Evolutionary conservation across 2,329 filamentous ascomycete genomes (phyloP).

Genomic region (Mycosphaerelloides madeirae): DNA sequence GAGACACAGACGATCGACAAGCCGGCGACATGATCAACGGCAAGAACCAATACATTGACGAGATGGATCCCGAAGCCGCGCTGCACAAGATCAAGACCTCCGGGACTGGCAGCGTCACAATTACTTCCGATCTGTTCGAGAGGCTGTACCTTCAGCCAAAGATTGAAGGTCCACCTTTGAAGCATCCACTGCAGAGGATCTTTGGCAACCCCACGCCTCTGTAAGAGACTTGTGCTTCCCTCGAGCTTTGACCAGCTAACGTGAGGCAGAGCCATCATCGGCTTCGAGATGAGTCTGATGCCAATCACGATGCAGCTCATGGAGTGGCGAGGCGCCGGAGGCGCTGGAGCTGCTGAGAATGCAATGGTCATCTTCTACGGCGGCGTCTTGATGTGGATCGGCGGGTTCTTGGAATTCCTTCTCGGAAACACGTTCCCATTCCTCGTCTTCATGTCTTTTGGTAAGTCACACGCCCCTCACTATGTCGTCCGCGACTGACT

Average conservation of each 20-base stretch:
- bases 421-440: slow-evolving; percentile 23
- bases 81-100: slow-evolving; percentile 17
- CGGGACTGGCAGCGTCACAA: slow-evolving; percentile 19
- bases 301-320: slow-evolving; percentile 21
- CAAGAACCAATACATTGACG: slow-evolving; percentile 6
- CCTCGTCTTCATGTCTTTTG: slow-evolving; percentile 20
- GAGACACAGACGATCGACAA: slow-evolving; percentile 2
- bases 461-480: slow-evolving; percentile 1
- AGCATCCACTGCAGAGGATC: slow-evolving; percentile 21
- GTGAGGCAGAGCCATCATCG: slow-evolving; percentile 12
- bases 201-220: slow-evolving; percentile 20
- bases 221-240: slow-evolving; percentile 3
- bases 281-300: slow-evolving; percentile 21
- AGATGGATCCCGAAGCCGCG: slow-evolving; percentile 12
- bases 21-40: slow-evolving; percentile 8
- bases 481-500: slow-evolving; percentile 1
- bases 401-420: slow-evolving; percentile 17
- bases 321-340: slow-evolving; percentile 18
- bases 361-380: slow-evolving; percentile 20
- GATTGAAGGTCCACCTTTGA: slow-evolving; percentile 11
- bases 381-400: slow-evolving; percentile 19
- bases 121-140: slow-evolving; percentile 21
- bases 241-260: neutral
- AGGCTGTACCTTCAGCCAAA: slow-evolving; percentile 21
- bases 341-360: slow-evolving; percentile 13